Evolutionary conservation across 352 stramenopile species (phyloP).

Genomic region (Thalassiosira sp.): DNA sequence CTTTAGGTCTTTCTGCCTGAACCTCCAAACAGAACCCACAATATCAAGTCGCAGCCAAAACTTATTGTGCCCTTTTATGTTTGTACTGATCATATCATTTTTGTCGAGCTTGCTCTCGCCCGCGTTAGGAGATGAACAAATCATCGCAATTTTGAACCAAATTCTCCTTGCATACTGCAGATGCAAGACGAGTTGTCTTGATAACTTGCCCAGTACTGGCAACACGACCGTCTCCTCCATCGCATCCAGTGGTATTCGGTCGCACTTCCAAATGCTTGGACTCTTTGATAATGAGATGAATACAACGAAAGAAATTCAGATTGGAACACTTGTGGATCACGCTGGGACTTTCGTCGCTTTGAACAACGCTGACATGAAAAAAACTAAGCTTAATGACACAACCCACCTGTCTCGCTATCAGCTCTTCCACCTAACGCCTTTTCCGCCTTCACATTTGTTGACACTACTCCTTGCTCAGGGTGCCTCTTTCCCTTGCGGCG

Average conservation of each 20-base stretch:
- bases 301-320: neutral
- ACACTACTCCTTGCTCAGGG: neutral
- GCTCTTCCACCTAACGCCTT: neutral
- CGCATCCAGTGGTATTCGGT: neutral
- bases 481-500: slow-evolving; percentile 16
- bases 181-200: neutral
- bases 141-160: too few species aligned
- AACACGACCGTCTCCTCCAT: too few species aligned
- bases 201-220: neutral
- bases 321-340: too few species aligned
- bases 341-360: too few species aligned
- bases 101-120: too few species aligned
- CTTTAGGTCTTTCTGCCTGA: too few species aligned
- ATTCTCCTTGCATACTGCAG: neutral
- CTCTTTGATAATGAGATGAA: neutral
- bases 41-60: too few species aligned
- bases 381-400: neutral
- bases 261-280: neutral
- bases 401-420: neutral
- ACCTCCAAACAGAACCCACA: too few species aligned
- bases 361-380: neutral
- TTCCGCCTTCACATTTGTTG: too few species aligned
- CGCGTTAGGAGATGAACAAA: too few species aligned
- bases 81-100: too few species aligned
- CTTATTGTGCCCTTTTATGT: too few species aligned